Evolutionary conservation across 2,329 filamentous ascomycete genomes (phyloP).

Genomic region (Penicillium digitatum): DNA sequence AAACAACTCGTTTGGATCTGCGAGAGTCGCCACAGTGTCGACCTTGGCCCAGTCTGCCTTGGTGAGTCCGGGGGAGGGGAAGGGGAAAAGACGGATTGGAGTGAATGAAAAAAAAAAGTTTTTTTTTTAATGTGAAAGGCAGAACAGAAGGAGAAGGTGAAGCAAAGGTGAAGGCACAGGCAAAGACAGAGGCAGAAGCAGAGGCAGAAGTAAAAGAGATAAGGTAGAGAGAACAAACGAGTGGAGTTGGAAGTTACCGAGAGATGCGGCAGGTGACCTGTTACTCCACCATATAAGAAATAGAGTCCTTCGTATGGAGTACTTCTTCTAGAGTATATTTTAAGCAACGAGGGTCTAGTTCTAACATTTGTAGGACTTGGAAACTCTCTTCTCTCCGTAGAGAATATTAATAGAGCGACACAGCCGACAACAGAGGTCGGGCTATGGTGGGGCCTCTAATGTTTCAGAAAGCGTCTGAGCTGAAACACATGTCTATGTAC

Average conservation of each 20-base stretch:
- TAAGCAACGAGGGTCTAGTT: neutral
- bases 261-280: conserved; percentile 9
- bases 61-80: conserved; percentile 7
- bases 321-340: neutral
- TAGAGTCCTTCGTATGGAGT: neutral
- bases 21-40: conserved; percentile 38
- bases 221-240: conserved; percentile 13
- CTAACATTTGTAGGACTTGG: neutral
- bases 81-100: conserved; percentile 8
- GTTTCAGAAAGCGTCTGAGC: conserved; percentile 27
- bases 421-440: conserved; percentile 21
- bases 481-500: conserved; percentile 6
- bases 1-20: conserved; percentile 42
- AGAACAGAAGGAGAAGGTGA: neutral
- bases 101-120: neutral
- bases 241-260: conserved; percentile 13
- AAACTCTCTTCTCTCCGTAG: neutral
- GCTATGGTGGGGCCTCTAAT: conserved; percentile 17
- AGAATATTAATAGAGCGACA: conserved; percentile 26
- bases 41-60: conserved; percentile 14
- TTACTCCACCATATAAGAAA: conserved; percentile 5
- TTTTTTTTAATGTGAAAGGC: conserved; percentile 1
- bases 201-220: conserved; percentile 14
- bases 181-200: neutral
- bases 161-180: neutral